These are phyloP conservation scores for Halophytophthora polymorphica DNA, from an alignment of 352 stramenopile genomes.

Conservation along the genomic window DNA sequence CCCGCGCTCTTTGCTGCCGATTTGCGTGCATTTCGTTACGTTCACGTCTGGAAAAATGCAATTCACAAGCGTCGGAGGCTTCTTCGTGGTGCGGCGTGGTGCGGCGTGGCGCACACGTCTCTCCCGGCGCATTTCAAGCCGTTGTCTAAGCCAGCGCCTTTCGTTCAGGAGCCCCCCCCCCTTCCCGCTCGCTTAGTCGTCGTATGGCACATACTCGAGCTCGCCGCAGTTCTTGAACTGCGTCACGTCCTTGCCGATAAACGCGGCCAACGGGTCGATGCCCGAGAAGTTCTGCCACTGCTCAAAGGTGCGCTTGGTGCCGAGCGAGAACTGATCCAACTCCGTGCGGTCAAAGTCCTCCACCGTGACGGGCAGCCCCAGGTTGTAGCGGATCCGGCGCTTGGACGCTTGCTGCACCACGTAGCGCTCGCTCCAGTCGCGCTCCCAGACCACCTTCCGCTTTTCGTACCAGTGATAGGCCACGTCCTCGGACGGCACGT, in stretches of 20 bases:
- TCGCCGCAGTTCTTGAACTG: slow-evolving; percentile 76
- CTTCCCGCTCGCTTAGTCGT: slow-evolving; percentile 1
- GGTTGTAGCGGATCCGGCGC: slow-evolving; percentile 62
- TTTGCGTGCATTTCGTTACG: too few species aligned
- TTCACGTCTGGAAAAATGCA: too few species aligned
- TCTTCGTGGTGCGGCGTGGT: too few species aligned
- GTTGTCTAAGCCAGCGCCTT: too few species aligned
- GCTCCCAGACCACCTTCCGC: slow-evolving; percentile 81
- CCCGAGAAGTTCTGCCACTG: slow-evolving; percentile 81
- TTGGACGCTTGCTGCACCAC: slow-evolving; percentile 69
- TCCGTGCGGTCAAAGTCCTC: slow-evolving; percentile 77
- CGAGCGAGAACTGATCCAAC: slow-evolving; percentile 62
- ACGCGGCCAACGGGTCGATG: slow-evolving; percentile 72
- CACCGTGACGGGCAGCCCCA: slow-evolving; percentile 53
- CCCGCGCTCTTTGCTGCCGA: too few species aligned
- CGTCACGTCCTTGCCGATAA: slow-evolving; percentile 35
- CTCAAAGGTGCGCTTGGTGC: slow-evolving; percentile 70
- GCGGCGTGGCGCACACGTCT: too few species aligned
- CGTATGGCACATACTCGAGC: slow-evolving; percentile 67
- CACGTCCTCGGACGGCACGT: slow-evolving; percentile 66
- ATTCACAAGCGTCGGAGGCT: too few species aligned
- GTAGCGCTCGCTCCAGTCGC: slow-evolving; percentile 68
- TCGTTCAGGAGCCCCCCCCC: too few species aligned
- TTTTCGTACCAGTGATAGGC: slow-evolving; percentile 82
- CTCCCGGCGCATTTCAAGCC: too few species aligned